Percentiles rank a stretch among this genome's conserved stretches.
phyloP scores from a whole-genome alignment of 129 eudicot species.

The Saussurea involucrata region DNA sequence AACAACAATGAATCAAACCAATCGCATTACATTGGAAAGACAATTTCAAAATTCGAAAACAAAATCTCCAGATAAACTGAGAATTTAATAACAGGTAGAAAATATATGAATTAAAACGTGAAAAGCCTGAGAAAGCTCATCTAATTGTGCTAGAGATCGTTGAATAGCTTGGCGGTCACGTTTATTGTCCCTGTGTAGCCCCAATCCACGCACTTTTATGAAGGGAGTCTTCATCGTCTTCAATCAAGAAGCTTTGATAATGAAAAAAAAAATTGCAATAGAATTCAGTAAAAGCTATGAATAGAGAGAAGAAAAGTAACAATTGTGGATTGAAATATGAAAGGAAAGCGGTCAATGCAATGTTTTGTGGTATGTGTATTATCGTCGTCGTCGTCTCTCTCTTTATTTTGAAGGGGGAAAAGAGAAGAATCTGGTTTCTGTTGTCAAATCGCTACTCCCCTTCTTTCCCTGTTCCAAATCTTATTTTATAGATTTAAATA shows the following conservation, averaged over 20 bases:
- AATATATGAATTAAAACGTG: slow-evolving; percentile 34
- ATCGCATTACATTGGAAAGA: background rate
- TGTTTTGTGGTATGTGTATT: background rate
- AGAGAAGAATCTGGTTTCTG: background rate
- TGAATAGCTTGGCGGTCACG: slow-evolving; percentile 31
- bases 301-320: background rate
- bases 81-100: background rate
- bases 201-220: slow-evolving; percentile 51
- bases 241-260: background rate
- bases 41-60: background rate
- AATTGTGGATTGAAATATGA: background rate
- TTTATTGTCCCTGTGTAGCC: slow-evolving; percentile 32
- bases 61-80: background rate
- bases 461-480: no score
- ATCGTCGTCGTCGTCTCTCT: background rate
- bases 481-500: no score
- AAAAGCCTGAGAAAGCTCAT: slow-evolving; percentile 69
- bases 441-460: no score
- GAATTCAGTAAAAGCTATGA: background rate
- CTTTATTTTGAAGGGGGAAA: background rate
- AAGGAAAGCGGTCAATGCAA: slow-evolving; percentile 11
- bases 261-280: background rate
- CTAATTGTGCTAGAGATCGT: slow-evolving; percentile 36
- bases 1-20: background rate
- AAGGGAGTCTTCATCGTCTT: slow-evolving; percentile 51